These are phyloP conservation scores for Thelephora aurantiotincta DNA, from an alignment of 768 basidiomycete species.

Conservation along the genomic window DNA sequence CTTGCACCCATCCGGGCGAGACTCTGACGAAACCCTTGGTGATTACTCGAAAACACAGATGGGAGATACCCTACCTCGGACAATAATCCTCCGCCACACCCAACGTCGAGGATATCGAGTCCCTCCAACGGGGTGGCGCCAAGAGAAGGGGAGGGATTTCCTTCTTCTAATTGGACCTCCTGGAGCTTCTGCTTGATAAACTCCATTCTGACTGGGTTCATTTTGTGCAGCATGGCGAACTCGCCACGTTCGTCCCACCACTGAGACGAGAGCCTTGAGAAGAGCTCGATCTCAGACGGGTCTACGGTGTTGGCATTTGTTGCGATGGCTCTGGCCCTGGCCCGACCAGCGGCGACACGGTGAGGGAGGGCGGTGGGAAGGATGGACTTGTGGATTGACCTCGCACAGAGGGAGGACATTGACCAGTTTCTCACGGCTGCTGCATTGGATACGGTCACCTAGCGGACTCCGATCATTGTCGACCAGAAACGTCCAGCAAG, in stretches of 20 bases:
- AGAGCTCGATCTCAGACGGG: conserved; percentile 71
- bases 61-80: conserved; percentile 52
- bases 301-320: conserved; percentile 41
- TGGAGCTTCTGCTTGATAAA: conserved; percentile 68
- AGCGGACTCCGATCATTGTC: too few species aligned
- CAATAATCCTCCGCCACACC: conserved; percentile 90
- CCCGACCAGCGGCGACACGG: too few species aligned
- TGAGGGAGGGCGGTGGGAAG: too few species aligned
- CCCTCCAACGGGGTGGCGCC: conserved; percentile 34
- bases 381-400: too few species aligned
- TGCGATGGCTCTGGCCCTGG: too few species aligned
- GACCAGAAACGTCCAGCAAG: too few species aligned
- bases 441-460: too few species aligned
- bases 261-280: conserved; percentile 74
- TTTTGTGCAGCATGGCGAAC: conserved; percentile 75
- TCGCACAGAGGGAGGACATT: too few species aligned
- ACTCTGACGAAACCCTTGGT: conserved; percentile 32
- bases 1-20: conserved; percentile 76
- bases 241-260: conserved; percentile 97
- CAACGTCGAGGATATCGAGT: conserved; percentile 73
- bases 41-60: neutral
- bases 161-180: neutral
- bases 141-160: neutral
- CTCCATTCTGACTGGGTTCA: conserved; percentile 84
- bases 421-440: too few species aligned